Evolutionary conservation across 2,329 filamentous ascomycete species (phyloP).

Genomic region (Apiospora arundinis): DNA sequence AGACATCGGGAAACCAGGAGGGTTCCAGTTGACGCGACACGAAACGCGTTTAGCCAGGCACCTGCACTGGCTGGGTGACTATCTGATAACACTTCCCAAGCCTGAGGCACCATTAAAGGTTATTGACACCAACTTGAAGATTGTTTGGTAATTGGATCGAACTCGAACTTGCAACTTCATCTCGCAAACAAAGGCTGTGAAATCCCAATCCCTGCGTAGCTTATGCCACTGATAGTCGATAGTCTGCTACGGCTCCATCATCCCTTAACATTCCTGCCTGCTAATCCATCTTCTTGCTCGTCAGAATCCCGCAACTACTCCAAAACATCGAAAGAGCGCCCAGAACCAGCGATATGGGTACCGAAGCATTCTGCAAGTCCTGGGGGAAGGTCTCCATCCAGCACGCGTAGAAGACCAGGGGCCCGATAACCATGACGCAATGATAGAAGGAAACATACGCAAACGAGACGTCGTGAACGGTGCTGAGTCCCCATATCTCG

Average conservation of each 20-base stretch:
- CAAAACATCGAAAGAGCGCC: not conserved
- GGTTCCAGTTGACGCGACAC: not conserved
- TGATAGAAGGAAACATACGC: not conserved
- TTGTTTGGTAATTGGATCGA: not conserved
- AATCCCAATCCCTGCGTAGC: not conserved
- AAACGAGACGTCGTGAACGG: not conserved
- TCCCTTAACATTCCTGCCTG: not conserved
- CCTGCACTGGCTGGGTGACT: not conserved
- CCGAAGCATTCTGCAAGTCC: conserved; percentile 18
- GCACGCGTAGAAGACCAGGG: not conserved
- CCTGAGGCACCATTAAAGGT: not conserved
- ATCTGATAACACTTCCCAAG: not conserved
- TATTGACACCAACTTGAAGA: not conserved
- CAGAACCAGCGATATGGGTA: not conserved
- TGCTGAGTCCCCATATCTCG: not conserved
- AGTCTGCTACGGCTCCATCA: no score
- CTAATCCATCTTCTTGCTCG: not conserved
- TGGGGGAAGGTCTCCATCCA: not conserved
- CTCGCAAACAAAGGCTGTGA: not conserved
- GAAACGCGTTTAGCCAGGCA: not conserved
- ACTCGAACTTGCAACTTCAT: not conserved
- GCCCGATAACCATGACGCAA: not conserved
- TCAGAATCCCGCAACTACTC: not conserved
- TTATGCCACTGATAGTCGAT: not conserved
- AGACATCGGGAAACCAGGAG: no score